These are phyloP conservation scores for Rhizopus arrhizus DNA, from an alignment of 371 early-diverging fungal species.

Conservation along the genomic window DNA sequence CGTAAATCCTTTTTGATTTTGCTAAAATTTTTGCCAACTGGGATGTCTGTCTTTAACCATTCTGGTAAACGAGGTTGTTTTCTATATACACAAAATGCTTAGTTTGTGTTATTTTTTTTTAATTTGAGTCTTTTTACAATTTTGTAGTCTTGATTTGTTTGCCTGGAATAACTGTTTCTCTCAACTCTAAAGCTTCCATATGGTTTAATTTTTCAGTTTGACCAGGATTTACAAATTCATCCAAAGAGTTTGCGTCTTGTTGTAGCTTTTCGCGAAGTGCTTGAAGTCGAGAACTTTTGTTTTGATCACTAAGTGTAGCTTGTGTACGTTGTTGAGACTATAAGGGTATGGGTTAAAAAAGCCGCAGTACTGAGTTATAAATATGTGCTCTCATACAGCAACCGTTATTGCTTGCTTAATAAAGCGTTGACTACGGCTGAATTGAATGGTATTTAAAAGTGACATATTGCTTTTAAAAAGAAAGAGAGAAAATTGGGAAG, in stretches of 20 bases:
- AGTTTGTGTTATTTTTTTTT: no score
- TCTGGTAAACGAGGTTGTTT: constrained; percentile 79
- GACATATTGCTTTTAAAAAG: neutral
- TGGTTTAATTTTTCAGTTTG: constrained; percentile 57
- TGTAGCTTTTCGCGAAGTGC: constrained; percentile 22
- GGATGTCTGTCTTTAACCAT: constrained; percentile 95
- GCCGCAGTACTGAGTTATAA: neutral
- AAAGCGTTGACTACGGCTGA: neutral
- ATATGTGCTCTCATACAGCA: neutral
- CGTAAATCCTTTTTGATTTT: constrained; percentile 88
- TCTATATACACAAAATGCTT: constrained; percentile 9
- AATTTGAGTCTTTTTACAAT: no score
- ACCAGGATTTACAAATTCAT: constrained; percentile 69
- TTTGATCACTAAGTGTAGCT: constrained; percentile 22
- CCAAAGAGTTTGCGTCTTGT: constrained; percentile 45
- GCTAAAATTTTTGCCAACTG: constrained; percentile 80
- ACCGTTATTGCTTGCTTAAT: neutral
- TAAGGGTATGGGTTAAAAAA: neutral
- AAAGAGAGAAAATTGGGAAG: neutral
- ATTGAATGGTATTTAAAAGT: neutral
- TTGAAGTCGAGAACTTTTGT: constrained; percentile 18
- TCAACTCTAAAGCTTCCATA: constrained; percentile 69
- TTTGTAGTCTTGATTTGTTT: constrained; percentile 48
- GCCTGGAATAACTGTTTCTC: constrained; percentile 57
- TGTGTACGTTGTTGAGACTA: constrained; percentile 22